Base-by-base conservation (phyloP, 441 rosid species). In the Mallotus repandus region DNA sequence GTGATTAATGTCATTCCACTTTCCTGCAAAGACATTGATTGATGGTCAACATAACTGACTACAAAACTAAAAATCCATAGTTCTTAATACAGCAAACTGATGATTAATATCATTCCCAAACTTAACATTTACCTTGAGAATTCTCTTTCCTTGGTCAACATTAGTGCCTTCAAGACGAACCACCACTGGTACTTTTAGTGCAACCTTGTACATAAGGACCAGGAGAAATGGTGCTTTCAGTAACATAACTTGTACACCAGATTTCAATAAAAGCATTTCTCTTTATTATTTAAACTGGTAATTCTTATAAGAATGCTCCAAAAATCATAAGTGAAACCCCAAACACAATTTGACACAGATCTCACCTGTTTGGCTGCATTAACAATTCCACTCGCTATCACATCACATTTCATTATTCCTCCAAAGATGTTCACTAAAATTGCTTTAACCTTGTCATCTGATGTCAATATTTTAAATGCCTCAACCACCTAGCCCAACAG, bases 131-230 rank as follows among this genome's bases (percentile, higher is more conserved):
- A 91, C 94, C 94, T 88, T 95, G 48, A 93, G 87, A 71, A 90
- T 96, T 80, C 99, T 88, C 87, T 96, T 96, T 70, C 99, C 99
- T 80, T 90, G 99, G 63, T 93, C 99, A 9, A 93, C 99, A 76
- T 96, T 96, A 14, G 99, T 93, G 52, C 99, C 99, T 81, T 96
- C 98, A 10, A 96, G 86, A 55, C 98, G 97, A 79, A 96, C 99
- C 78, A 96, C 97, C 71, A 96, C 98, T 5, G 99, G 99, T 73
- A 93, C 99, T 83, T 96, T 93, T 25, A 96, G 88, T 16, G 89
- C 74, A 67, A 96, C 99, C 99, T 95, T 63, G 59, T 8, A 53
- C 0, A 69, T 22, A 56, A 57, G 53, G 19, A 53, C 45, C 22
- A 14, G 16, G 9, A 75, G 46, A 59, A 35, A 3, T 12, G 49